phyloP scores from a whole-genome alignment of 495 filamentous ascomycete species.

The Neohortaea acidophila region DNA sequence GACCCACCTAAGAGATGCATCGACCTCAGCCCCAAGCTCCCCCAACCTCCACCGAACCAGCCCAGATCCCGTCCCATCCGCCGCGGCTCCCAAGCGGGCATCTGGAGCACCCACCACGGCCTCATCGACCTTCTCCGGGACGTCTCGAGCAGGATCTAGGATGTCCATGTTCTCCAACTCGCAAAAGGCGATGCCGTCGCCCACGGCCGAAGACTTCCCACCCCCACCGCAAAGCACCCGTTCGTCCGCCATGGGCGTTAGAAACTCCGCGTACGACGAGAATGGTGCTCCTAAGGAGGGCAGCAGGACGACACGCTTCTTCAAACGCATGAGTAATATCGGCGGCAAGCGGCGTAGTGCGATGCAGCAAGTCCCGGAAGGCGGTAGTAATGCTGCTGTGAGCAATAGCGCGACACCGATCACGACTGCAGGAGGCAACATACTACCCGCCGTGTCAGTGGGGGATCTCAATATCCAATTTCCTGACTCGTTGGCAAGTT shows the following conservation, averaged over 20 bases:
- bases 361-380: slow-evolving; percentile 22
- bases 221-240: slow-evolving; percentile 30
- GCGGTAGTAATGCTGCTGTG: too few species aligned
- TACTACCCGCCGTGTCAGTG: slow-evolving; percentile 38
- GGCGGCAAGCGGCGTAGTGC: slow-evolving; percentile 47
- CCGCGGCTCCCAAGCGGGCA: too few species aligned
- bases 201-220: slow-evolving; percentile 24
- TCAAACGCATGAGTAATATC: slow-evolving; percentile 63
- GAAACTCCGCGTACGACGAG: slow-evolving; percentile 21
- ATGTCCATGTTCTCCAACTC: too few species aligned
- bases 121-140: too few species aligned
- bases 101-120: too few species aligned
- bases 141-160: too few species aligned
- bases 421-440: slow-evolving; percentile 4
- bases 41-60: too few species aligned
- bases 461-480: slow-evolving; percentile 91
- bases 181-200: slow-evolving; percentile 16
- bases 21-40: too few species aligned
- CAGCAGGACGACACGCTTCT: slow-evolving; percentile 54
- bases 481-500: slow-evolving; percentile 56
- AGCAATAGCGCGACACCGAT: too few species aligned
- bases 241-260: slow-evolving; percentile 22
- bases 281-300: slow-evolving; percentile 31
- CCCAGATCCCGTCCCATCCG: too few species aligned
- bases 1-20: too few species aligned